These are phyloP conservation scores for Ascochyta rabiei DNA, from an alignment of 2,329 filamentous ascomycete genomes.

Conservation along the genomic window DNA sequence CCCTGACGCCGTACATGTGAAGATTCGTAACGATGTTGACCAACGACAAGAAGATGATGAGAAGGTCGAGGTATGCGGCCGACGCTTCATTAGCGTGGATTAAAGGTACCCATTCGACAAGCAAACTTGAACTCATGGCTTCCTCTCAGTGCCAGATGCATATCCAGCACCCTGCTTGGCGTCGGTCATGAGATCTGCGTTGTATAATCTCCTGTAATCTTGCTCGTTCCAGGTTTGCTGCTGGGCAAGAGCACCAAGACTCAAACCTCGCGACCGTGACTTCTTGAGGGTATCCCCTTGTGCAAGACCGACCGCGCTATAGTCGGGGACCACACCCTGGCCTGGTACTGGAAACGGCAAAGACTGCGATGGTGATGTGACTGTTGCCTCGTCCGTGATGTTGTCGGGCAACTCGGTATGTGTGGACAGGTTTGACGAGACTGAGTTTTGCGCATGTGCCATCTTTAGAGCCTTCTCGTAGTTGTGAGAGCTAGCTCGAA, in stretches of 20 bases:
- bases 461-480: constrained; percentile 38
- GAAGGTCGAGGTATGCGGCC: background rate
- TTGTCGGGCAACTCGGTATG: constrained; percentile 20
- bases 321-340: constrained; percentile 44
- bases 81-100: background rate
- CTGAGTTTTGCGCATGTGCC: constrained; percentile 28
- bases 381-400: constrained; percentile 13
- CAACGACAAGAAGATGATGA: background rate
- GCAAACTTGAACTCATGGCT: background rate
- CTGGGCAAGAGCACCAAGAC: constrained; percentile 36
- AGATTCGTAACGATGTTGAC: background rate
- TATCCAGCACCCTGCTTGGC: constrained; percentile 36
- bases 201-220: constrained; percentile 43
- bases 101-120: background rate
- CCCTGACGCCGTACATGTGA: constrained; percentile 4
- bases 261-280: constrained; percentile 37
- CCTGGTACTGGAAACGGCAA: constrained; percentile 35
- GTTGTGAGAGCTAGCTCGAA: constrained; percentile 38
- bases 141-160: constrained; percentile 22
- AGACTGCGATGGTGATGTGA: constrained; percentile 26
- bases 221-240: constrained; percentile 45
- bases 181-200: constrained; percentile 29
- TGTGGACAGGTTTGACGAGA: constrained; percentile 32
- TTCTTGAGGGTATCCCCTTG: constrained; percentile 39
- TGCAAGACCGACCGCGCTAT: constrained; percentile 28